A percentile compares a stretch with the other conserved stretches of the same genome.
Evolutionary conservation across 106 monocot genomes (phyloP).

Genomic region (Platanthera guangdongensis): DNA sequence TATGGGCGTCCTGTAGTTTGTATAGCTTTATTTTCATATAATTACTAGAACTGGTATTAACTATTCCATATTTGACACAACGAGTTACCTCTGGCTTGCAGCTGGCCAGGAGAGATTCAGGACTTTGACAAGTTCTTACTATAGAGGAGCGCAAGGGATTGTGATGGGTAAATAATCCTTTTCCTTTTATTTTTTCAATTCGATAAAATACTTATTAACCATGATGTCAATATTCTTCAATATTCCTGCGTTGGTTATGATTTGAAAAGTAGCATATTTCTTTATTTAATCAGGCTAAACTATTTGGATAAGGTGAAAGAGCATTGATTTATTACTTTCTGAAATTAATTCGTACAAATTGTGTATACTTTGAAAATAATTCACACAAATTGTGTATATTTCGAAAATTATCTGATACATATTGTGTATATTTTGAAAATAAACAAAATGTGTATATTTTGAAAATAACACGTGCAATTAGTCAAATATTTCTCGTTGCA

Average conservation of each 20-base stretch:
- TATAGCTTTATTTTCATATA: neutral
- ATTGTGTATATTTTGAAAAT: too few relatives aligned
- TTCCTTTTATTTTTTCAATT: constrained; percentile 4
- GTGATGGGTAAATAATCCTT: constrained; percentile 46
- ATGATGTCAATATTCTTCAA: neutral
- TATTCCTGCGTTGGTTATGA: neutral
- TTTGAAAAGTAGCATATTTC: neutral
- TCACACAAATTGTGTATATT: too few relatives aligned
- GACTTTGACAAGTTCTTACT: constrained; percentile 63
- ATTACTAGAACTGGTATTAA: neutral
- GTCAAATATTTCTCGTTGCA: too few relatives aligned
- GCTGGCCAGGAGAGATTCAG: constrained; percentile 73
- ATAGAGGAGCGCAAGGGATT: constrained; percentile 66
- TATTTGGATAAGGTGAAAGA: neutral
- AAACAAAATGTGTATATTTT: too few relatives aligned
- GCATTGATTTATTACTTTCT: neutral
- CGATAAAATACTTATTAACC: neutral
- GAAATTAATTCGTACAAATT: too few relatives aligned
- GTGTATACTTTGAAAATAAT: too few relatives aligned
- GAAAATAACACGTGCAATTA: too few relatives aligned
- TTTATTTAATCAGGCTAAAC: neutral
- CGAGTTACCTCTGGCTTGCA: constrained; percentile 17
- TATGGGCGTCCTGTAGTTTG: neutral
- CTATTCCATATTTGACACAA: neutral
- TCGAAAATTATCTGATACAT: too few relatives aligned